phyloP scores from a whole-genome alignment of 1,139 yeast species.

The Diutina siamensis region DNA sequence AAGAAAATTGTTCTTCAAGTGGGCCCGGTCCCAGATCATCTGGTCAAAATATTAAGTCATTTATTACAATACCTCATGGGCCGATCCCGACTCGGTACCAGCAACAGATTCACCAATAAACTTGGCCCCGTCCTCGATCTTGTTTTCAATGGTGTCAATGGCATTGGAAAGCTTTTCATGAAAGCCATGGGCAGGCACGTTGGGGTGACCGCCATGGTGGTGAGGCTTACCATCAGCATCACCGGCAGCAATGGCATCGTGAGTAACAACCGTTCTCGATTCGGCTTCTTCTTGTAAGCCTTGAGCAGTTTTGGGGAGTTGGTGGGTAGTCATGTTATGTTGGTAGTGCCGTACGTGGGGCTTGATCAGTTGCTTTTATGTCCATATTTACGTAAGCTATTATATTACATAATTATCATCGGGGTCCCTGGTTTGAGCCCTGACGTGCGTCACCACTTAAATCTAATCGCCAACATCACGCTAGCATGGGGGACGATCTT shows the following conservation, averaged over 20 bases:
- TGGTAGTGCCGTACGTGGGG: neutral
- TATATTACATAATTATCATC: too few relatives aligned
- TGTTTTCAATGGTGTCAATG: conserved; percentile 1
- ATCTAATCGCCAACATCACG: too few relatives aligned
- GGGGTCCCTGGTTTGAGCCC: too few relatives aligned
- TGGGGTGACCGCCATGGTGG: conserved; percentile 5
- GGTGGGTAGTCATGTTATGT: neutral
- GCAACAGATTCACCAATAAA: neutral
- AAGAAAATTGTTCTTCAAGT: neutral
- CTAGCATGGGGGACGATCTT: conserved; percentile 6
- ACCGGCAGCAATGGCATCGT: conserved; percentile 1
- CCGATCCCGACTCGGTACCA: conserved; percentile 4
- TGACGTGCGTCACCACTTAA: too few relatives aligned
- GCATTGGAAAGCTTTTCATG: neutral
- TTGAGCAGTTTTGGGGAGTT: neutral
- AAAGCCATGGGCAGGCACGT: neutral
- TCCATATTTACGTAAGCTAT: too few relatives aligned
- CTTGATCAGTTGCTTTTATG: too few relatives aligned
- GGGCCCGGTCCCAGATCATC: neutral
- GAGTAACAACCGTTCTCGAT: neutral
- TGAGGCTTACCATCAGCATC: neutral
- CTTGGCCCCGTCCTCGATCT: conserved; percentile 4
- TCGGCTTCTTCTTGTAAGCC: neutral
- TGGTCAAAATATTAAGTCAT: neutral
- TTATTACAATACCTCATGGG: neutral